Conservation (phyloP, 2,329 filamentous ascomycete genomes). For the Aspergillus sp. region DNA sequence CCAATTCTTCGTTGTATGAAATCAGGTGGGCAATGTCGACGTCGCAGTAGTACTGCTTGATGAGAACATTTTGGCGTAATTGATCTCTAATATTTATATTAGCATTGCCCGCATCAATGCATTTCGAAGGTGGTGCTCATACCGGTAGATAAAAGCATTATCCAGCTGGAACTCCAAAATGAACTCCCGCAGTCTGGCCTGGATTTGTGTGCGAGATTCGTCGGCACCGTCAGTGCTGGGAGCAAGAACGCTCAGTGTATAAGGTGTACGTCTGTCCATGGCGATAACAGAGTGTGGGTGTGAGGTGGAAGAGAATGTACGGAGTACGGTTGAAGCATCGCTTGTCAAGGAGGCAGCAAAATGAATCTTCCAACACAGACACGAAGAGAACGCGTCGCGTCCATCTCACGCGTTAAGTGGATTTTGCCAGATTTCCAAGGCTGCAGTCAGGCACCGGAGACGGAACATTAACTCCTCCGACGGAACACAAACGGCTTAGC, state of each 20-base stretch:
- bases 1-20: slow-evolving; percentile 92
- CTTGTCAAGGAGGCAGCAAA: slow-evolving; percentile 19
- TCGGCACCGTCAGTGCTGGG: slow-evolving; percentile 64
- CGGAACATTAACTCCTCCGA: slow-evolving; percentile 16
- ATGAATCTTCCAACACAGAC: slow-evolving; percentile 26
- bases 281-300: slow-evolving; percentile 18
- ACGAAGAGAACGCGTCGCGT: slow-evolving; percentile 38
- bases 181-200: slow-evolving; percentile 81
- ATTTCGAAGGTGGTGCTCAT: slow-evolving; percentile 23
- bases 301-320: slow-evolving; percentile 11
- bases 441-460: not conserved
- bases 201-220: slow-evolving; percentile 70
- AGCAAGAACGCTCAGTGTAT: slow-evolving; percentile 78
- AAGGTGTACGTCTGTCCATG: slow-evolving; percentile 89
- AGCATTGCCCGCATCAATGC: not conserved
- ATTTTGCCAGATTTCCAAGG: slow-evolving; percentile 22
- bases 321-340: not conserved
- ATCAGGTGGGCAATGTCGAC: slow-evolving; percentile 95
- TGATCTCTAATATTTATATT: slow-evolving; percentile 67
- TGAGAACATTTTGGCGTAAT: slow-evolving; percentile 86
- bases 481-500: slow-evolving; percentile 12
- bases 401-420: slow-evolving; percentile 41
- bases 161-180: slow-evolving; percentile 92
- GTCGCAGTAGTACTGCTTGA: slow-evolving; percentile 95
- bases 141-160: slow-evolving; percentile 94